phyloP scores from a whole-genome alignment of 129 eudicot genomes.

The Flaveria brownii region DNA sequence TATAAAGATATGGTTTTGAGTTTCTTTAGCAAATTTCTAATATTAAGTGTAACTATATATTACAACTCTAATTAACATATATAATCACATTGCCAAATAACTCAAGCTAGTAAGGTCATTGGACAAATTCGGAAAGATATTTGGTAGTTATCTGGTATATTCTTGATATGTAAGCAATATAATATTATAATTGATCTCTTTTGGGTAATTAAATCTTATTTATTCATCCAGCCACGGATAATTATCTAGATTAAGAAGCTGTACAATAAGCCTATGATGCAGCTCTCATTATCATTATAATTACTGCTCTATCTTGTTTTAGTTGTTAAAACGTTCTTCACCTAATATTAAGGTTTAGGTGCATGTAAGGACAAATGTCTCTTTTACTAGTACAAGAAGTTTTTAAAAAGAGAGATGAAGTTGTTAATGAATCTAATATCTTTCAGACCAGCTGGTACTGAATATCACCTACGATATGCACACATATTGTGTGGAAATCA shows the following conservation, averaged over 20 bases:
- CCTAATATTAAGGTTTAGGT: background rate
- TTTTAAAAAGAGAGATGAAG: background rate
- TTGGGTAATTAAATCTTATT: background rate
- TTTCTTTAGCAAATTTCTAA: background rate
- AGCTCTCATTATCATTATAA: background rate
- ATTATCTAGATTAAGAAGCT: no score
- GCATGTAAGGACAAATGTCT: background rate
- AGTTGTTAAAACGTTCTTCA: background rate
- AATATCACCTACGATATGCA: background rate
- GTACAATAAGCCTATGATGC: background rate
- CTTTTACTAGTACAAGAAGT: background rate
- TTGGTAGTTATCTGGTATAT: no score
- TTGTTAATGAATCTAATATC: background rate
- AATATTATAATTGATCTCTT: background rate
- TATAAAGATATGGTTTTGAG: background rate
- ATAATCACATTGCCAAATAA: background rate
- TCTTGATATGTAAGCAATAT: background rate
- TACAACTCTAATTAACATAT: background rate
- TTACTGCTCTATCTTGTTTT: background rate
- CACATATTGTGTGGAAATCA: background rate
- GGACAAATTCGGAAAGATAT: background rate
- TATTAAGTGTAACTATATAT: background rate
- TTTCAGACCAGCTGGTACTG: no score
- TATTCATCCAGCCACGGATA: background rate
- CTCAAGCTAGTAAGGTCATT: background rate